These are phyloP conservation scores for Candida hungchunana DNA, from an alignment of 805 yeast species.

Conservation along the genomic window DNA sequence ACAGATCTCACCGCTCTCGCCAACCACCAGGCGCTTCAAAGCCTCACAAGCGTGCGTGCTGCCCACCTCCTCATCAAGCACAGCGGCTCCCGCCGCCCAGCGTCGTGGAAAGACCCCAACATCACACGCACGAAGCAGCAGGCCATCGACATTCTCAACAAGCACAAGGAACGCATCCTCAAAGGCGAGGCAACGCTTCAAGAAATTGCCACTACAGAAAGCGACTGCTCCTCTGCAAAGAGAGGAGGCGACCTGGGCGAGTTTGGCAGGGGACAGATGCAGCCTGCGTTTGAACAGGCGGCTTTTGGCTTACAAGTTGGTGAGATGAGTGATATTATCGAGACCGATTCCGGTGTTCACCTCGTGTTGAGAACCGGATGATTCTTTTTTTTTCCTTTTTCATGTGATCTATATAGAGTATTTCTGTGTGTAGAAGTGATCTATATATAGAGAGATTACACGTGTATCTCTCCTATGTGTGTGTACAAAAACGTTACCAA, in stretches of 20 bases:
- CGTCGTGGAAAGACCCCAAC: constrained; percentile 79
- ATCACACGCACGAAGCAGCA: constrained; percentile 82
- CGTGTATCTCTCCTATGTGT: too few relatives aligned
- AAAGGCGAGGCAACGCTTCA: constrained; percentile 63
- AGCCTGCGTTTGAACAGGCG: constrained; percentile 87
- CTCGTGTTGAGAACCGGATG: constrained; percentile 72
- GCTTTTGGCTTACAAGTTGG: constrained; percentile 80
- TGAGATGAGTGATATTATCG: constrained; percentile 77
- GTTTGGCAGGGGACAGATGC: constrained; percentile 91
- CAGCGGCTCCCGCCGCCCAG: constrained; percentile 78
- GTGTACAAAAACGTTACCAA: too few relatives aligned
- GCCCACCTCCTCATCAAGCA: constrained; percentile 84
- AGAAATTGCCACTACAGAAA: constrained; percentile 74
- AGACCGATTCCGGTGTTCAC: constrained; percentile 89
- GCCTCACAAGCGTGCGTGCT: constrained; percentile 64
- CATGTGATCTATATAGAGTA: too few relatives aligned
- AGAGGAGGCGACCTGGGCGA: constrained; percentile 91
- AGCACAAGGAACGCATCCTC: constrained; percentile 52
- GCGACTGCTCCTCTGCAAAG: constrained; percentile 84
- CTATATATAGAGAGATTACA: too few relatives aligned
- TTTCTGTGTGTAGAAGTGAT: too few relatives aligned
- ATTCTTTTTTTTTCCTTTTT: too few relatives aligned
- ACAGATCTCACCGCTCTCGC: constrained; percentile 60
- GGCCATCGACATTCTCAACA: constrained; percentile 60
- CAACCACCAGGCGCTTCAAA: constrained; percentile 48